These are phyloP conservation scores for Cladophialophora psammophila DNA, from an alignment of 2,329 filamentous ascomycete species.

Conservation along the genomic window DNA sequence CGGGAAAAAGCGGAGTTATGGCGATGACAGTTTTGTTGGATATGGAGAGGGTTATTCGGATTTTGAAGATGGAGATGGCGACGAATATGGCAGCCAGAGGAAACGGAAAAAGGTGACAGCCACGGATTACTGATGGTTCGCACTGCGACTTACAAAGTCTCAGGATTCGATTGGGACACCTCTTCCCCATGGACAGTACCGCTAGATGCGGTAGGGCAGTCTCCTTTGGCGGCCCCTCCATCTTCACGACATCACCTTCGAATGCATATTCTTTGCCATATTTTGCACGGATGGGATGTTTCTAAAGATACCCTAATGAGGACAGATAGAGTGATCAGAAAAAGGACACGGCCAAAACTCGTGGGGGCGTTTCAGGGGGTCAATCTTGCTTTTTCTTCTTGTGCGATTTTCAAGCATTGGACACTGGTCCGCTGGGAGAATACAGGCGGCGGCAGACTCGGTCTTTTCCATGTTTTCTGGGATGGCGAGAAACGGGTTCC, in stretches of 20 bases:
- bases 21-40: conserved; percentile 59
- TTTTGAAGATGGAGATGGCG: conserved; percentile 55
- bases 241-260: conserved; percentile 1
- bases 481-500: neutral
- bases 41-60: conserved; percentile 60
- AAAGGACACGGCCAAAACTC: conserved; percentile 22
- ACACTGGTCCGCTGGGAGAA: neutral
- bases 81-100: conserved; percentile 32
- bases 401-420: conserved; percentile 1
- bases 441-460: neutral
- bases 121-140: conserved; percentile 15
- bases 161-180: conserved; percentile 29
- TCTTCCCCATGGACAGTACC: conserved; percentile 26
- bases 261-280: conserved; percentile 17
- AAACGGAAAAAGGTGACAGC: conserved; percentile 31
- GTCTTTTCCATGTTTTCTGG: neutral
- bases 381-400: neutral
- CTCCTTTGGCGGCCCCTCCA: neutral
- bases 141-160: conserved; percentile 15
- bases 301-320: conserved; percentile 36
- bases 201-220: conserved; percentile 18
- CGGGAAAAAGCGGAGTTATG: conserved; percentile 58
- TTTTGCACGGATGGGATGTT: conserved; percentile 13
- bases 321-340: conserved; percentile 20
- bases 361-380: conserved; percentile 9